A percentile compares a stretch with the other conserved stretches of the same genome.
These are phyloP conservation scores for Heterobasidion occidentale DNA, from an alignment of 1,284 basidiomycete genomes.

Conservation along the genomic window DNA sequence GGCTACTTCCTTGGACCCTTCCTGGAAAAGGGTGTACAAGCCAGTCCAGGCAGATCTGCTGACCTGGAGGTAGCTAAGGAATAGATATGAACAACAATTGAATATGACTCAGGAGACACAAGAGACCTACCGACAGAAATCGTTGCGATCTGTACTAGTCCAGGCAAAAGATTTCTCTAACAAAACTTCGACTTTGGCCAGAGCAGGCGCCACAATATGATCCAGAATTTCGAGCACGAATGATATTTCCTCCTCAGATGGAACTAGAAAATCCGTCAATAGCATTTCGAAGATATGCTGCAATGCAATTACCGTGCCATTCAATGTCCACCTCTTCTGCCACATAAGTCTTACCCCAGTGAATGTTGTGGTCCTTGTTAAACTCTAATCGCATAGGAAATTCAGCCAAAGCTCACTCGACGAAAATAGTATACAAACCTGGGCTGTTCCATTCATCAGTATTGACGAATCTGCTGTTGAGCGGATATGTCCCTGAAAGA, in stretches of 20 bases:
- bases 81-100: neutral
- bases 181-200: slow-evolving; percentile 65
- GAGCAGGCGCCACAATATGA: slow-evolving; percentile 55
- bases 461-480: slow-evolving; percentile 82
- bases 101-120: neutral
- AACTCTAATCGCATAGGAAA: slow-evolving; percentile 43
- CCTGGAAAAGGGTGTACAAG: slow-evolving; percentile 58
- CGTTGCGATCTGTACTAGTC: slow-evolving; percentile 78
- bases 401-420: neutral
- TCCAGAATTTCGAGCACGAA: slow-evolving; percentile 80
- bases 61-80: slow-evolving; percentile 50
- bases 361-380: slow-evolving; percentile 61
- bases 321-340: slow-evolving; percentile 76
- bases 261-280: slow-evolving; percentile 34
- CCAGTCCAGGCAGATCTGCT: slow-evolving; percentile 67
- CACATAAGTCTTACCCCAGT: slow-evolving; percentile 84
- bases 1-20: slow-evolving; percentile 47
- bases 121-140: slow-evolving; percentile 78
- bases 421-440: slow-evolving; percentile 32
- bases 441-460: slow-evolving; percentile 73
- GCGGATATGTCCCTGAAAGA: slow-evolving; percentile 72
- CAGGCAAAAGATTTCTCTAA: slow-evolving; percentile 49
- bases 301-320: slow-evolving; percentile 68
- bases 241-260: slow-evolving; percentile 67
- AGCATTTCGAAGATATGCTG: neutral